Evolutionary conservation across 2,329 filamentous ascomycete species (phyloP).

Genomic region (Aspergillus ochraceus): DNA sequence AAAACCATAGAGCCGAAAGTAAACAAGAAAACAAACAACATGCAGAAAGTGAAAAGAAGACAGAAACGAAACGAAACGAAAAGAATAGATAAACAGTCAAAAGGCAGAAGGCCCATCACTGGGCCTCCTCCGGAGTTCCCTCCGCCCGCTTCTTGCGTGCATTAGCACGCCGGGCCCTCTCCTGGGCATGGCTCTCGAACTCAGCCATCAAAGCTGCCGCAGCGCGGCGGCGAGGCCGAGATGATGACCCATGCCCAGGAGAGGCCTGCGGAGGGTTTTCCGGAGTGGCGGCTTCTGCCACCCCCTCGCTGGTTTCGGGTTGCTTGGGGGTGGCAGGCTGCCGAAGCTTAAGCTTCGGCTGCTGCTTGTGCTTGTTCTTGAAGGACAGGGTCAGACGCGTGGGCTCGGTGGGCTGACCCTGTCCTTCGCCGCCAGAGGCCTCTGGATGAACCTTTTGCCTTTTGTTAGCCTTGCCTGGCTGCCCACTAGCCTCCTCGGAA

Average conservation of each 20-base stretch:
- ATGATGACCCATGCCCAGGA: not conserved
- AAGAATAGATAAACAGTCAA: not conserved
- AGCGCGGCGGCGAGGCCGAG: slow-evolving; percentile 23
- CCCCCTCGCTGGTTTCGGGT: not conserved
- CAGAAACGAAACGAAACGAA: not conserved
- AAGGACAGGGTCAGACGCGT: not conserved
- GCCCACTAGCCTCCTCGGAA: slow-evolving; percentile 12
- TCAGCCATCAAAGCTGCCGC: slow-evolving; percentile 21
- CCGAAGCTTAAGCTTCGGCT: not conserved
- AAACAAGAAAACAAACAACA: not conserved
- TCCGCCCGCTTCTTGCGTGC: slow-evolving; percentile 13
- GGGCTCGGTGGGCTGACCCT: not conserved
- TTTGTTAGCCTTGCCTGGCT: not conserved
- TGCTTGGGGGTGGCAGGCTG: not conserved
- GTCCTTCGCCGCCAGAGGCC: not conserved
- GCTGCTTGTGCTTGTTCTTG: not conserved
- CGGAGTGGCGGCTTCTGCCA: not conserved
- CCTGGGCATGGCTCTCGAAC: slow-evolving; percentile 20
- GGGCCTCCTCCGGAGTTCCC: not conserved
- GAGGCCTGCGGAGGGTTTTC: not conserved
- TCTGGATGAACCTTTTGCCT: not conserved
- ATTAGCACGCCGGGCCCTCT: slow-evolving; percentile 18
- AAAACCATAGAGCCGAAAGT: not conserved
- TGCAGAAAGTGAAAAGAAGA: not conserved
- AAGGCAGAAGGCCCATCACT: not conserved